These are phyloP conservation scores for Chlorella vulgaris DNA, from an alignment of 139 green algal species.

Conservation along the genomic window DNA sequence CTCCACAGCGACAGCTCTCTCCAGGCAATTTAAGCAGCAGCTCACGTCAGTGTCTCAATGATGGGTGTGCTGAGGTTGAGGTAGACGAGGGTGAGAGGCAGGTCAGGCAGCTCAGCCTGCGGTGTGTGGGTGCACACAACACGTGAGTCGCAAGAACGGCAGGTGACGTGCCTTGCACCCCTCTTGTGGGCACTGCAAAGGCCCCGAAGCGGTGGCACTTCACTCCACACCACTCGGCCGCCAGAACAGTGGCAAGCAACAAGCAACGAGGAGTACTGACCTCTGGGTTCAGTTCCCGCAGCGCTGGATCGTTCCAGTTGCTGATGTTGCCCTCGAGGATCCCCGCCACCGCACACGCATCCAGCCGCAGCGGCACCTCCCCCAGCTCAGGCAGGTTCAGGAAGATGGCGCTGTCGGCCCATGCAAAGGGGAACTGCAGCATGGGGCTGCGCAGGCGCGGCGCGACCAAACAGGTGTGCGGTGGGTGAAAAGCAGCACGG, in stretches of 20 bases:
- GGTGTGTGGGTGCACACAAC: neutral
- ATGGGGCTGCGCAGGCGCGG: too few relatives aligned
- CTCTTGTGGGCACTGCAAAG: too few relatives aligned
- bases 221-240: too few relatives aligned
- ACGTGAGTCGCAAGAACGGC: neutral
- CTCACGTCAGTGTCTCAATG: neutral
- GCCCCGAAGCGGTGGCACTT: too few relatives aligned
- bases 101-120: neutral
- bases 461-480: too few relatives aligned
- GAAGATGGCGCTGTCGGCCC: neutral
- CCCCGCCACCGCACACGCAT: neutral
- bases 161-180: too few relatives aligned
- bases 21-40: neutral
- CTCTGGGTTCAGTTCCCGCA: neutral
- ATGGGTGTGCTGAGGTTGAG: constrained; percentile 2
- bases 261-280: too few relatives aligned
- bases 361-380: neutral
- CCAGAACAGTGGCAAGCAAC: too few relatives aligned
- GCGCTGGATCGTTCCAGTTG: neutral
- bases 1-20: too few relatives aligned
- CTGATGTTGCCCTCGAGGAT: neutral
- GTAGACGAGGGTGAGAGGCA: neutral
- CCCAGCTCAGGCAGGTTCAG: neutral
- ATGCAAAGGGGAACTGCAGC: neutral
- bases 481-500: neutral